phyloP scores from a whole-genome alignment of 2,329 filamentous ascomycete species.

The Lithohypha guttulata region DNA sequence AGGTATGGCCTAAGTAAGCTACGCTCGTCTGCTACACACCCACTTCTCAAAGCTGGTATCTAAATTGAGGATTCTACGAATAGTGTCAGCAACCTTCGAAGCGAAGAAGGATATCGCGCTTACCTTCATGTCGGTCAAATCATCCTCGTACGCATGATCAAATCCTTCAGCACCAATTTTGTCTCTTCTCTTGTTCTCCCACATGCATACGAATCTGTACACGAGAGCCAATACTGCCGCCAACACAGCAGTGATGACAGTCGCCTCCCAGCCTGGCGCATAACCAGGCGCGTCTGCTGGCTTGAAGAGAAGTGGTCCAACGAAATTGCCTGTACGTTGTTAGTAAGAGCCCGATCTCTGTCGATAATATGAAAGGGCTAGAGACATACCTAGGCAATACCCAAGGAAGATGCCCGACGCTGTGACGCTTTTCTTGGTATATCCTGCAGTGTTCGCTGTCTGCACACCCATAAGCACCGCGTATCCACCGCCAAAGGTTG shows the following conservation, averaged over 20 bases:
- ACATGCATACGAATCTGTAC: constrained; percentile 18
- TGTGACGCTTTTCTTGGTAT: constrained; percentile 20
- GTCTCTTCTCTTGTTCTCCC: constrained; percentile 17
- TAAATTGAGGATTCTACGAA: constrained; percentile 2
- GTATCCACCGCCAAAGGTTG: constrained; percentile 37
- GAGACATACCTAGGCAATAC: constrained; percentile 31
- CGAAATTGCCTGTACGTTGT: constrained; percentile 26
- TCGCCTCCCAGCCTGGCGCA: constrained; percentile 26
- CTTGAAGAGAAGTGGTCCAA: constrained; percentile 27
- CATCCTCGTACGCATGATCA: constrained; percentile 44
- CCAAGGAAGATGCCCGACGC: constrained; percentile 17
- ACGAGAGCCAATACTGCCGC: constrained; percentile 23
- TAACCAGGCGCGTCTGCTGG: constrained; percentile 25
- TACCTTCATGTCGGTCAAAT: constrained; percentile 36
- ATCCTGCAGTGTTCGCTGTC: constrained; percentile 27
- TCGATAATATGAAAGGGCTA: constrained; percentile 33
- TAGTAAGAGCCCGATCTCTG: constrained; percentile 22
- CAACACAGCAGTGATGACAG: constrained; percentile 9
- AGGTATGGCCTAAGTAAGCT: too few relatives aligned
- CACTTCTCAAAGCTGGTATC: constrained; percentile 5
- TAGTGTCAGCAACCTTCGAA: constrained; percentile 2
- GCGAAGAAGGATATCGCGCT: neutral
- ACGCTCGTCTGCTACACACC: neutral
- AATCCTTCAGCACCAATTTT: constrained; percentile 33
- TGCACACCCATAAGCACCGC: constrained; percentile 41